Percentiles rank a stretch among this genome's conserved stretches.
Evolutionary conservation across 495 filamentous ascomycete species (phyloP).

Genomic region (Xanthoparmelia taractica): DNA sequence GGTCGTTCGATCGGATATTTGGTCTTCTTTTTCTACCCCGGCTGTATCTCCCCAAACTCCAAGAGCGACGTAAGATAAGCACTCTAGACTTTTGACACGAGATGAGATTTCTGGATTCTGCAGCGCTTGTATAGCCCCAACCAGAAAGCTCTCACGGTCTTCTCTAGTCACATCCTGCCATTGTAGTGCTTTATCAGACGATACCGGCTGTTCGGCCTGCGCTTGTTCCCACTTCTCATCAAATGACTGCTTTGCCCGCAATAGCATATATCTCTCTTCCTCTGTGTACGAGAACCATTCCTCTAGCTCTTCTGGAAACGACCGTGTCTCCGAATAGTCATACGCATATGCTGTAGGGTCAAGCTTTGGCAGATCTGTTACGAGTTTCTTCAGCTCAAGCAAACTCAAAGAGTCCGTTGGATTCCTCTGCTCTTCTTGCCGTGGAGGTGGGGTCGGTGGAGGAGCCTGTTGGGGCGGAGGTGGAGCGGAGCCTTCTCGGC

Average conservation of each 20-base stretch:
- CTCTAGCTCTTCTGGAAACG: constrained; percentile 79
- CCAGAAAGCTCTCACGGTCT: constrained; percentile 40
- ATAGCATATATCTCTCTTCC: constrained; percentile 61
- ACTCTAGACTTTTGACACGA: constrained; percentile 59
- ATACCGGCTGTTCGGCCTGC: constrained; percentile 35
- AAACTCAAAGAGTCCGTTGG: constrained; percentile 73
- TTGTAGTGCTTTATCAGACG: constrained; percentile 29
- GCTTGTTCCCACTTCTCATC: constrained; percentile 54
- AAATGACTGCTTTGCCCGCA: constrained; percentile 64
- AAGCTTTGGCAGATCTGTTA: constrained; percentile 67
- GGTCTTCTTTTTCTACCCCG: constrained; percentile 35
- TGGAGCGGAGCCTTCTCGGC: constrained; percentile 44
- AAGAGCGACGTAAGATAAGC: constrained; percentile 67
- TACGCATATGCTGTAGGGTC: constrained; percentile 91
- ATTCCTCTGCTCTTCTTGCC: constrained; percentile 38
- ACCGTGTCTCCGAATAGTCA: constrained; percentile 73
- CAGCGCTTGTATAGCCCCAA: constrained; percentile 35
- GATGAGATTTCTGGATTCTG: constrained; percentile 44
- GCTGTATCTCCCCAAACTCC: constrained; percentile 74
- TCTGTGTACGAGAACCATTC: constrained; percentile 93
- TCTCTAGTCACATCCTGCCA: constrained; percentile 48
- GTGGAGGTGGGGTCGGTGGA: constrained; percentile 49
- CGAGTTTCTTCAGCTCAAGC: constrained; percentile 69
- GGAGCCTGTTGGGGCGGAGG: constrained; percentile 52
- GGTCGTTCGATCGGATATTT: constrained; percentile 20